Percentiles rank a stretch among this genome's conserved stretches.
Evolutionary conservation across 306 rosid genomes (phyloP).

Genomic region (Castanospermum australe): DNA sequence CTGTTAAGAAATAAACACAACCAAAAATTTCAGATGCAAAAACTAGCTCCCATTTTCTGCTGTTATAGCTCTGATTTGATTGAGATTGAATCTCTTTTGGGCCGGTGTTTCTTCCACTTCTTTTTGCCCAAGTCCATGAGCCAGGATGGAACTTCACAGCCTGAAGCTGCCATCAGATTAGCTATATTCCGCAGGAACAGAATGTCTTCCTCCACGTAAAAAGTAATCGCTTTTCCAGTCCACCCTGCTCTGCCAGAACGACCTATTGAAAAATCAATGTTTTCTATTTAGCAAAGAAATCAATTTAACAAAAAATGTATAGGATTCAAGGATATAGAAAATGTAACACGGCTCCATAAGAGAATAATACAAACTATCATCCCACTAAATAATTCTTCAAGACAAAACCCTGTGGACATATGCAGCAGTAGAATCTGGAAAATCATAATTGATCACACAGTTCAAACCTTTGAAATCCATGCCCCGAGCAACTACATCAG

Average conservation of each 20-base stretch:
- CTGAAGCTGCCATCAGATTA: constrained; percentile 78
- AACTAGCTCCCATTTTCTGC: neutral
- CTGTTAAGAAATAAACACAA: neutral
- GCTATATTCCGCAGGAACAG: constrained; percentile 81
- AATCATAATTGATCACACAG: constrained; percentile 89
- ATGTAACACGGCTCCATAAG: neutral
- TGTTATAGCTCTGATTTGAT: constrained; percentile 48
- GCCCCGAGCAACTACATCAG: constrained; percentile 96
- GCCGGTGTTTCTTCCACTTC: constrained; percentile 94
- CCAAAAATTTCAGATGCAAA: neutral
- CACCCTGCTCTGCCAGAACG: constrained; percentile 98
- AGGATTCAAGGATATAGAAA: neutral
- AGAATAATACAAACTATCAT: constrained; percentile 5
- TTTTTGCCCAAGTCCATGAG: constrained; percentile 58
- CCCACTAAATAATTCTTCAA: constrained; percentile 2
- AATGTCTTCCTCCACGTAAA: constrained; percentile 80
- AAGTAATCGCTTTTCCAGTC: constrained; percentile 85
- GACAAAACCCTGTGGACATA: constrained; percentile 76
- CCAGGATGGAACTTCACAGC: constrained; percentile 92
- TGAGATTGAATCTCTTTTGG: constrained; percentile 74
- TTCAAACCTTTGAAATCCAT: constrained; percentile 96
- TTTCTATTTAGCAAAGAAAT: constrained; percentile 1
- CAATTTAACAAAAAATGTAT: neutral
- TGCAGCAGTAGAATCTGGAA: constrained; percentile 87
- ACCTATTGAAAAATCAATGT: constrained; percentile 51